Percentiles rank a stretch among this genome's conserved stretches.
Conservation (phyloP, 495 filamentous ascomycete genomes). For the Lasiosphaeria hispida region DNA sequence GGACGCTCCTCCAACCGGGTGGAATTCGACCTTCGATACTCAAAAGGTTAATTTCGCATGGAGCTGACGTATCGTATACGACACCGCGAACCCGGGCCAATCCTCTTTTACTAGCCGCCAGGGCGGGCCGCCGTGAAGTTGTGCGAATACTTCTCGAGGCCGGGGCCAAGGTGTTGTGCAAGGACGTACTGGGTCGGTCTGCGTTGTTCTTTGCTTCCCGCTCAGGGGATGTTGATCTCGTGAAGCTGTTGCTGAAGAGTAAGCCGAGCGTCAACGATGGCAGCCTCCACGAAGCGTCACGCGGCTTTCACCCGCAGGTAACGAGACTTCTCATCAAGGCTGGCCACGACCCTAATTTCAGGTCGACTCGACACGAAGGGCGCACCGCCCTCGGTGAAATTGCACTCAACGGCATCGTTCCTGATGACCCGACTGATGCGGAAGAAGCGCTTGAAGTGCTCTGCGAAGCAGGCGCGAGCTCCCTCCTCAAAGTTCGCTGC, state of each 20-base stretch:
- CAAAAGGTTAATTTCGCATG: too few relatives aligned
- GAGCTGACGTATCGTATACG: slow-evolving; percentile 40
- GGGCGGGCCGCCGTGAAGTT: slow-evolving; percentile 34
- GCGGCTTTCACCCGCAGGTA: slow-evolving; percentile 34
- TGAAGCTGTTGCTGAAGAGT: slow-evolving; percentile 19
- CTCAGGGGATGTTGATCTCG: slow-evolving; percentile 21
- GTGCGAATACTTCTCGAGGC: slow-evolving; percentile 34
- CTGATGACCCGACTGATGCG: slow-evolving; percentile 27
- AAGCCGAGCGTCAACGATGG: slow-evolving; percentile 37
- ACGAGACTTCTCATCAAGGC: slow-evolving; percentile 40
- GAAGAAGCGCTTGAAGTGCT: slow-evolving; percentile 38
- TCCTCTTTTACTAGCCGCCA: slow-evolving; percentile 39
- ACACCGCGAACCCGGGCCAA: slow-evolving; percentile 37
- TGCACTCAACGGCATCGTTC: slow-evolving; percentile 33
- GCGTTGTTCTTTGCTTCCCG: slow-evolving; percentile 39
- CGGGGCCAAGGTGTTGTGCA: slow-evolving; percentile 37
- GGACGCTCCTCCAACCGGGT: slow-evolving; percentile 38
- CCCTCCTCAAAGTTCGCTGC: slow-evolving; percentile 35
- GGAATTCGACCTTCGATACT: slow-evolving; percentile 3
- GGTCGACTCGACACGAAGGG: slow-evolving; percentile 39
- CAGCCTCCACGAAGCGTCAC: slow-evolving; percentile 43
- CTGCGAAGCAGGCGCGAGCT: slow-evolving; percentile 36
- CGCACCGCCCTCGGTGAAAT: slow-evolving; percentile 44
- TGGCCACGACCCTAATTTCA: slow-evolving; percentile 47
- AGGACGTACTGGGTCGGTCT: slow-evolving; percentile 39